Base-by-base conservation (phyloP, 345 rosid species). In the Physaria fendleri region DNA sequence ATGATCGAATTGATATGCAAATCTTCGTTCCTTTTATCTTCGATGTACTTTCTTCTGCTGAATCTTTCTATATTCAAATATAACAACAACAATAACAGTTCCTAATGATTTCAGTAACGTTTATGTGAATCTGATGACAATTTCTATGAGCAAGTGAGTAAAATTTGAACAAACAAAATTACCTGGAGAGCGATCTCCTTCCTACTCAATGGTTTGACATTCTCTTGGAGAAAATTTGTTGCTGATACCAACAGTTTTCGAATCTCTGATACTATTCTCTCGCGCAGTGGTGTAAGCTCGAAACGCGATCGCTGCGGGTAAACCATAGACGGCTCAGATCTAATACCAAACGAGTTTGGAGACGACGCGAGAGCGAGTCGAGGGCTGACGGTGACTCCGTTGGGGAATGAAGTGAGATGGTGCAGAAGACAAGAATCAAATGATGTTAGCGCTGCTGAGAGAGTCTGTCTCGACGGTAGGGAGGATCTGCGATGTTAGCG, bases 171-270 rank as follows among this genome's bases (percentile, higher is more conserved):
- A 8, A 6, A 28, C n/a, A 17, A 15, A 49, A 18, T n/a, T 25
- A 90, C 97, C 89, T 91, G 96, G 33, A 85, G 83, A 12, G 51
- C 44, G 37, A 91, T 85, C 11, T 80, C 85, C 41, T 44, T 83
- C 18, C 52, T 48, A 37, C 77, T 81, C 82, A 83, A 64, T 55
- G 99, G 76, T 18, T 79, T 39, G 6, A 83, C 76, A 15, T 80
- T 87, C 66, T 78, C 91, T 16, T n/a, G n/a, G n/a, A n/a, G n/a
- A n/a, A n/a, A n/a, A n/a, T n/a, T n/a, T n/a, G n/a, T n/a, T n/a
- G n/a, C n/a, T n/a, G n/a, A n/a, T n/a, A n/a, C n/a, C n/a, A n/a
- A n/a, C n/a, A n/a, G n/a, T n/a, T n/a, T n/a, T n/a, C n/a, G 56
- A 51, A 44, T 87, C 62, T 2, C 42, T 6, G 35, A 40, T 2